Conservation (phyloP, 257 asterid species). For the Solanum pinnatisectum region DNA sequence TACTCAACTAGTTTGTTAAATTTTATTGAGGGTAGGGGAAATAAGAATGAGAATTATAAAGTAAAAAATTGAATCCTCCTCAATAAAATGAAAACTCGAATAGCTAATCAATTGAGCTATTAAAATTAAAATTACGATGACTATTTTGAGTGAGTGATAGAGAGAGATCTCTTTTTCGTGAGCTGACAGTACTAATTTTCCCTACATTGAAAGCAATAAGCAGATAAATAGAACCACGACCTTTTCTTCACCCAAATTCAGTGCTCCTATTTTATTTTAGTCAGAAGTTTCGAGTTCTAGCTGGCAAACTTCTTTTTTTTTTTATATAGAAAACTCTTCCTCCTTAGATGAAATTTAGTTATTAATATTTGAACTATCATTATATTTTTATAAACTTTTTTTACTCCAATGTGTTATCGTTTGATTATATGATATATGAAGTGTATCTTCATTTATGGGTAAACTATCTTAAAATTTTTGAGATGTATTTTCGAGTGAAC, state of each 20-base stretch:
- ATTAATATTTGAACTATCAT: not conserved
- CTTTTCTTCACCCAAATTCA: not conserved
- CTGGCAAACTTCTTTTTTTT: not conserved
- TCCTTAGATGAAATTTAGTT: not conserved
- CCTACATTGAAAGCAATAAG: not conserved
- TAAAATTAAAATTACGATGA: not conserved
- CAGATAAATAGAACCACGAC: not conserved
- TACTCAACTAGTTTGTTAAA: not conserved
- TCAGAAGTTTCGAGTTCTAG: not conserved
- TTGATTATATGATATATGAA: not conserved
- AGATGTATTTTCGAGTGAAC: too few species aligned
- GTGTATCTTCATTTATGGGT: not conserved
- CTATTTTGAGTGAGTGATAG: not conserved
- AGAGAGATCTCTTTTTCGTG: not conserved
- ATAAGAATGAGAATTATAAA: not conserved
- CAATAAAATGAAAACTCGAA: too few species aligned
- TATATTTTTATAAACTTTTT: not conserved
- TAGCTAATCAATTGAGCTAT: not conserved
- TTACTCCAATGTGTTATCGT: not conserved
- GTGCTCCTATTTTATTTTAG: not conserved
- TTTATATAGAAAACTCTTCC: not conserved
- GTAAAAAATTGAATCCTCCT: not conserved
- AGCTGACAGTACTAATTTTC: not conserved
- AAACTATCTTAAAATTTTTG: too few species aligned
- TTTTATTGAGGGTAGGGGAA: not conserved